phyloP scores from a whole-genome alignment of 148 eudicot species.

The Simmondsia chinensis region DNA sequence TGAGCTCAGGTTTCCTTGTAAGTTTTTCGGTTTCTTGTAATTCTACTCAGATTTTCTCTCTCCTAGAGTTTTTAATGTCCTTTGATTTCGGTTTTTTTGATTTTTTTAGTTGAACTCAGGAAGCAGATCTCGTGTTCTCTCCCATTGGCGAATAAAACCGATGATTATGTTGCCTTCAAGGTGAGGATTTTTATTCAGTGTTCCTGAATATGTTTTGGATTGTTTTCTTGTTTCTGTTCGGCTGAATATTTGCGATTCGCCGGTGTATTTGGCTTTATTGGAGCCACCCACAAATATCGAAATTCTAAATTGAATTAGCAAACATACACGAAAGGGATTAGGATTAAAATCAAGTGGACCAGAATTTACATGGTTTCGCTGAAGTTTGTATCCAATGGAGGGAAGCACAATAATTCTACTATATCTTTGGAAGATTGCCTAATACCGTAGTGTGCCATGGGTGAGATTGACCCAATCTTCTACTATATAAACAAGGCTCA shows the following conservation, averaged over 20 bases:
- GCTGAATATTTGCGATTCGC: background rate
- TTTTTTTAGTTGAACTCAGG: conserved; percentile 33
- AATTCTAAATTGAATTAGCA: background rate
- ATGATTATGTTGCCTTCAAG: conserved; percentile 48
- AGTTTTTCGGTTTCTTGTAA: too few relatives aligned
- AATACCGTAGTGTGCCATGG: too few relatives aligned
- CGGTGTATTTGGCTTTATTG: background rate
- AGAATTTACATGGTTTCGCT: too few relatives aligned
- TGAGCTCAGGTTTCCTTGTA: conserved; percentile 10
- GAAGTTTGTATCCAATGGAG: too few relatives aligned
- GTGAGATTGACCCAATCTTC: too few relatives aligned
- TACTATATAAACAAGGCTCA: too few relatives aligned
- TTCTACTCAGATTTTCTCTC: too few relatives aligned
- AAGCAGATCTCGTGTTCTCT: conserved; percentile 38
- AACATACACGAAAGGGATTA: too few relatives aligned
- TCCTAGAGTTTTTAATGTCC: background rate
- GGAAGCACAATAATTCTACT: too few relatives aligned
- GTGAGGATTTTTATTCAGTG: conserved; percentile 17
- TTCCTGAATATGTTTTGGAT: background rate
- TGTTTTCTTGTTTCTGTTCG: background rate
- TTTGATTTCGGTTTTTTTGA: background rate
- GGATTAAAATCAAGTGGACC: too few relatives aligned
- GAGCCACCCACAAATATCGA: too few relatives aligned
- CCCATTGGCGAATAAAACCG: conserved; percentile 29
- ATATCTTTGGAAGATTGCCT: too few relatives aligned